Base-by-base conservation (phyloP, 1,139 yeast genomes). In the Magnusiomyces suaveolens region DNA sequence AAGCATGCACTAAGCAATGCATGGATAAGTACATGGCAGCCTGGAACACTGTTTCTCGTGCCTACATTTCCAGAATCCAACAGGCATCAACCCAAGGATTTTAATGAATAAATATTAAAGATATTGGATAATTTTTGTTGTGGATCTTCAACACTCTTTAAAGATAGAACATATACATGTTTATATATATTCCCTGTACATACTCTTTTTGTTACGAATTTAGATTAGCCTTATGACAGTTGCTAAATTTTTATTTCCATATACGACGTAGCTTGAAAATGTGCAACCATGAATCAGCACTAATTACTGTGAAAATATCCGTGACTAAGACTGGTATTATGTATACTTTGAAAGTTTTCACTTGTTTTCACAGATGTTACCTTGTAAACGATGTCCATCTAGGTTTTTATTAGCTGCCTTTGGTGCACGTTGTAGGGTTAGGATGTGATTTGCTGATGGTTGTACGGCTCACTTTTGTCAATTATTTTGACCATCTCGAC, bases 21-120 rank as follows among this genome's bases (percentile, higher is more conserved):
- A 77, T 87, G 66, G 84, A 84, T 60, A 89, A 88, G 72, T 89
- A 87, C 71, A 84, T 89, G 94, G 79, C 86, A 69, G 82, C 95
- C 44, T 89, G 96, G 96, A 88, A 88, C 66, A 76, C 84, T 54
- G 75, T 89, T 53, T 86, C 95, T 33, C 82, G 81, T 68, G 75
- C 87, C 16, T 88, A 88, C 68, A 80, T 87, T 54, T 69, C 81
- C 26, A 79, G 96, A 69, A 84, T 88, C 63, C 92, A 84, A 64
- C 76, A 76, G 59, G 74, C 78, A 39, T 52, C 56, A 29, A 48
- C 56, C 24, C 54, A 53, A 46, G 54, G 56, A 21, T 24, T 48
- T 18, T 48, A 48, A 36, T 16, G 14, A 36, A 36, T 10, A 6
- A 36, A 36, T n/a, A 18, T 18, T 36, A 3, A 36, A 36, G 16